These are phyloP conservation scores for Adenanthera pavonina DNA, from an alignment of 306 rosid genomes.

Conservation along the genomic window DNA sequence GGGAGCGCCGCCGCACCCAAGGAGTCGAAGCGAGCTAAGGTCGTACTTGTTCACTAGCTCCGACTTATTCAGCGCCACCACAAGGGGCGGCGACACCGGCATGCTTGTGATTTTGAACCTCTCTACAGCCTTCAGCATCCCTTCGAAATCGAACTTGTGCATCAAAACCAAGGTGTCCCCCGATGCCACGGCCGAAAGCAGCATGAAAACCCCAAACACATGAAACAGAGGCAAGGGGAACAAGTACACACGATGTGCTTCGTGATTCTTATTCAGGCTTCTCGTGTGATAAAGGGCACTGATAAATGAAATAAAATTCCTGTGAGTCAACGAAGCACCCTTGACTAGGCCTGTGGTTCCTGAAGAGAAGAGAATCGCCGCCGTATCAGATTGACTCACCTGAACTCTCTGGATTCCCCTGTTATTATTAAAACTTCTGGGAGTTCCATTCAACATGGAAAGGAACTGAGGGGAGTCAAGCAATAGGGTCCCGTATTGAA, in stretches of 20 bases:
- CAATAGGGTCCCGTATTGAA: slow-evolving; percentile 47
- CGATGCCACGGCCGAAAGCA: slow-evolving; percentile 48
- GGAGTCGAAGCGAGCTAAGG: slow-evolving; percentile 59
- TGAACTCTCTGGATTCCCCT: background rate
- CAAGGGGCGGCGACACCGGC: slow-evolving; percentile 84
- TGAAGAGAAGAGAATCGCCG: slow-evolving; percentile 80
- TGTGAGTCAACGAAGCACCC: slow-evolving; percentile 67
- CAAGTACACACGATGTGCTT: background rate
- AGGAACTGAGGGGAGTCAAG: slow-evolving; percentile 71
- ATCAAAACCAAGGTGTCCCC: slow-evolving; percentile 76
- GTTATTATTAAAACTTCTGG: background rate
- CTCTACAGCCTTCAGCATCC: slow-evolving; percentile 71
- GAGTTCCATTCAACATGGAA: slow-evolving; percentile 34
- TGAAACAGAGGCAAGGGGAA: slow-evolving; percentile 68
- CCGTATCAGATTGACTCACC: slow-evolving; percentile 61
- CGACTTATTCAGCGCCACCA: slow-evolving; percentile 74
- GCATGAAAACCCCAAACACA: slow-evolving; percentile 74
- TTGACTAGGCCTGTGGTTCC: slow-evolving; percentile 90
- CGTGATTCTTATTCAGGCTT: background rate
- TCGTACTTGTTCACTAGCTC: slow-evolving; percentile 62
- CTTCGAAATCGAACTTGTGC: slow-evolving; percentile 70
- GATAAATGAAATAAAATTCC: slow-evolving; percentile 58
- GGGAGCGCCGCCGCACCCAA: slow-evolving; percentile 38
- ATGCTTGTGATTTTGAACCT: slow-evolving; percentile 57
- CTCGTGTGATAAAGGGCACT: background rate